Percentiles rank a stretch among this genome's conserved stretches.
phyloP scores from a whole-genome alignment of 306 rosid species.

The Urtica urens region DNA sequence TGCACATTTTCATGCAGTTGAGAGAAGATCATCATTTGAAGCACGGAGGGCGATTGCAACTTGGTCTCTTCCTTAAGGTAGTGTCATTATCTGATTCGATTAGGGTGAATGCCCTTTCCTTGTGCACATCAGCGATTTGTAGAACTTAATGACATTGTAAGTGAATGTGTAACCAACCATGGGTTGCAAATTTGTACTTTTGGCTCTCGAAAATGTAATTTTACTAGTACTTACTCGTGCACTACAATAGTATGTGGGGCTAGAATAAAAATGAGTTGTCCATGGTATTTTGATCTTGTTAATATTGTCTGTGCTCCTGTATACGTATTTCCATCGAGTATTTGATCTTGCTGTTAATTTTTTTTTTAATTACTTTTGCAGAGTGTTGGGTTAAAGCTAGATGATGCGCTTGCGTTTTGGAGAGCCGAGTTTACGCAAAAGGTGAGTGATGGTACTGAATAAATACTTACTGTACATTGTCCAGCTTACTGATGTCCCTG shows the following conservation, averaged over 20 bases:
- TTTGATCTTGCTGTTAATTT: not conserved
- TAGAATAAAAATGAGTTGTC: not conserved
- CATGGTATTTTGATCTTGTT: conserved; percentile 3
- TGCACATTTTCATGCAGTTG: conserved; percentile 40
- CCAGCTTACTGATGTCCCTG: too few species aligned
- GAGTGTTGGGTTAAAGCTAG: conserved; percentile 95
- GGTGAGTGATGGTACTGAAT: conserved; percentile 26
- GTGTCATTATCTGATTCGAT: conserved; percentile 7
- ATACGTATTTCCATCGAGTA: not conserved
- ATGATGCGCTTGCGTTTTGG: conserved; percentile 95
- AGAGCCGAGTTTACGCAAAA: conserved; percentile 79
- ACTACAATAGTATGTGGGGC: too few species aligned
- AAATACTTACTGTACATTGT: too few species aligned
- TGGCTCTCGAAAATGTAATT: not conserved
- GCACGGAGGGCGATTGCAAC: conserved; percentile 97
- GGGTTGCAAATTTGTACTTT: not conserved
- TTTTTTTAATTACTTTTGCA: conserved; percentile 19
- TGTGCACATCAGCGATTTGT: not conserved
- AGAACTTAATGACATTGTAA: conserved; percentile 1
- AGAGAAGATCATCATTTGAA: conserved; percentile 96
- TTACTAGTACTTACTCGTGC: not conserved
- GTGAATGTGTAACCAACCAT: not conserved
- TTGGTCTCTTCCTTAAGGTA: conserved; percentile 97
- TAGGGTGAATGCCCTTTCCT: not conserved
- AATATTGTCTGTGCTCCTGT: too few species aligned